Conservation (phyloP, 2,329 filamentous ascomycete genomes). For the Periconia sp. region DNA sequence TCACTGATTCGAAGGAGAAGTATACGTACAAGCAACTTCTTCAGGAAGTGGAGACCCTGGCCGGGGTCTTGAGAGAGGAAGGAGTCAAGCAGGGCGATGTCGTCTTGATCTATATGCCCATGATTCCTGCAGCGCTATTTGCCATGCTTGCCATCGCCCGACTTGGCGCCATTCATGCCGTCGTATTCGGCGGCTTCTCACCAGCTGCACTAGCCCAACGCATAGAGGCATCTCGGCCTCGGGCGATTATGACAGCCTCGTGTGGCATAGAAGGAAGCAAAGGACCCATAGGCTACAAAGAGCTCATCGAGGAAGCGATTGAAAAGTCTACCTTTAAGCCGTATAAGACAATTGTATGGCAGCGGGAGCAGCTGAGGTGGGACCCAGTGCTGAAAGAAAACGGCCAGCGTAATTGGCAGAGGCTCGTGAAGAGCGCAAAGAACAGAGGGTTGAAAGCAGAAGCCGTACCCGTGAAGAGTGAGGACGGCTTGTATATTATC, state of each 20-base stretch:
- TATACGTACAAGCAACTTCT: slow-evolving; percentile 79
- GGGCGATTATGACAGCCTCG: slow-evolving; percentile 82
- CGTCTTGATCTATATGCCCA: slow-evolving; percentile 94
- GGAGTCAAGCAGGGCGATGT: slow-evolving; percentile 85
- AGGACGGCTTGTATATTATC: slow-evolving; percentile 86
- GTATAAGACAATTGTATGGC: slow-evolving; percentile 77
- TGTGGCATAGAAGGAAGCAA: slow-evolving; percentile 91
- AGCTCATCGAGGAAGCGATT: slow-evolving; percentile 77
- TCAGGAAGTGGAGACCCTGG: slow-evolving; percentile 79
- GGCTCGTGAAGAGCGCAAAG: slow-evolving; percentile 72
- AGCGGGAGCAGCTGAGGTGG: slow-evolving; percentile 79
- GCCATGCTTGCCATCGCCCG: slow-evolving; percentile 82
- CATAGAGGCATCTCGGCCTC: slow-evolving; percentile 81
- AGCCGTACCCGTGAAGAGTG: slow-evolving; percentile 78
- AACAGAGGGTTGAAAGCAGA: slow-evolving; percentile 71
- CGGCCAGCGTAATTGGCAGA: slow-evolving; percentile 81
- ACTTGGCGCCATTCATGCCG: slow-evolving; percentile 85
- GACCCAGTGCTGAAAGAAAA: slow-evolving; percentile 67
- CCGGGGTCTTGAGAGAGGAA: slow-evolving; percentile 80
- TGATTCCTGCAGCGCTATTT: slow-evolving; percentile 89
- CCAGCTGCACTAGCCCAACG: slow-evolving; percentile 81
- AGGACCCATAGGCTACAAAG: slow-evolving; percentile 74
- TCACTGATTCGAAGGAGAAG: slow-evolving; percentile 73
- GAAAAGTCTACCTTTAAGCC: slow-evolving; percentile 73
- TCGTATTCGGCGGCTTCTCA: slow-evolving; percentile 94